Base-by-base conservation (phyloP, 2,329 filamentous ascomycete species). In the Fusarium sp. region DNA sequence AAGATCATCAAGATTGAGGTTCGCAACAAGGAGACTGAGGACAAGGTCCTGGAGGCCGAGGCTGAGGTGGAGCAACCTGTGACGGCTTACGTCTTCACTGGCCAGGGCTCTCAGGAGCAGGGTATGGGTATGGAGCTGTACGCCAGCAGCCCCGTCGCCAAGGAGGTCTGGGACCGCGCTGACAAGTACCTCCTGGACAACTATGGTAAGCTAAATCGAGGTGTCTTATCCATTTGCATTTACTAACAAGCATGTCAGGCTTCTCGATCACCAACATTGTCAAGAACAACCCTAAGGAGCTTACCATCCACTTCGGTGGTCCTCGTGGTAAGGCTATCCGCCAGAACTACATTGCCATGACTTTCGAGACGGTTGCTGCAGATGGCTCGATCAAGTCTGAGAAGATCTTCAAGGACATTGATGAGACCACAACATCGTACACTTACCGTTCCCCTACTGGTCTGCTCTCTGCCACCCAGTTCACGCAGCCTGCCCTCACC, bases 81-180 rank as follows among this genome's bases (percentile, higher is more conserved):
- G 36, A 97, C 95, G 2, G 92, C 96, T 6, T 99, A 99, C 77
- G 94, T 99, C 74, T 99, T 99, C 83, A 99, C 97, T 70, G 96
- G 96, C 60, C 96, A 99, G 82, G 96, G 96, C 75, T 98, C 95
- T 53, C 97, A 99, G 82, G 96, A 99, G 82, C 96, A 99, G 82
- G 96, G 96, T 68, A 99, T 99, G 96, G 96, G 96, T 83, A 99
- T 99, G 96, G 96, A 98, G 78, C 88, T 99, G 54, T 99, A 99
- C 81, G 92, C 88, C 77, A 97, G 92, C 87, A 98, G 96, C 80
- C 86, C 92, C 39, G 96, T 99, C 18, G 97, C 96, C 68, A 95
- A 94, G 85, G 95, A 97, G 76, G 96, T 99, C 54, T 99, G 96
- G 96, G 96, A 98, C 80, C 91, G 94, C 65, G 97, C 96, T 53